Base-by-base conservation (phyloP, 1,139 yeast species). In the Nematodospora anomalae region DNA sequence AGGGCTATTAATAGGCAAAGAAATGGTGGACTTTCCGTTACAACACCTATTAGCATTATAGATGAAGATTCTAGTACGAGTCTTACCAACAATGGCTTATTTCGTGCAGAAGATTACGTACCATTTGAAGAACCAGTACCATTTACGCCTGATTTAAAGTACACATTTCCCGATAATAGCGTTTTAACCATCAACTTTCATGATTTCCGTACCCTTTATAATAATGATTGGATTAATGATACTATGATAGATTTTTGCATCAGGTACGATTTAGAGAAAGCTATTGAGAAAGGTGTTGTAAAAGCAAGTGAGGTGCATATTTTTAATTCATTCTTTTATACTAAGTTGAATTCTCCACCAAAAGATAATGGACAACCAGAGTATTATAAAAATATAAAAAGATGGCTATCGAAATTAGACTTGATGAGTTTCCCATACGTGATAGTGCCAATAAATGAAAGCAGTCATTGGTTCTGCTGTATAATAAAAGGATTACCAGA, bases 401-500 rank as follows among this genome's bases (percentile, higher is more conserved):
- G 83, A 38, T 94, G 98, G 98, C 77, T 94, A 3, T 67, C 74
- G 33, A 84, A 83, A 48, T 62, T 86, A 16, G 83, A 83, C 36
- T 55, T 90, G 4, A 77, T 81, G 60, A 65, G 68, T 14, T 80
- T 71, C 51, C 74, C 79, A 32, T 79, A 73, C 50, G 67, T 89
- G 2, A 72, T 90, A 4, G 69, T 94, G 12, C 99, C 99, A 0
- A 80, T 94, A 9, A 88, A 88, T 57, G 87, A 82, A 46, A 70
- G 73, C 35, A 71, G 74, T 26, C 99, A 94, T 61, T 94, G 99
- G 99, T 87, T 82, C 54, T 81, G 90, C 32, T 83, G 88, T 24
- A 73, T 88, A 3, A 75, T 89, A 5, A 67, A 79, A 9, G 70
- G 70, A 9, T 45, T 71, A 20, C 76, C 76, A 0, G 53, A 50